Evolutionary conservation across 192 early-diverging fungal genomes (phyloP).

Genomic region (Funneliformis mosseae): DNA sequence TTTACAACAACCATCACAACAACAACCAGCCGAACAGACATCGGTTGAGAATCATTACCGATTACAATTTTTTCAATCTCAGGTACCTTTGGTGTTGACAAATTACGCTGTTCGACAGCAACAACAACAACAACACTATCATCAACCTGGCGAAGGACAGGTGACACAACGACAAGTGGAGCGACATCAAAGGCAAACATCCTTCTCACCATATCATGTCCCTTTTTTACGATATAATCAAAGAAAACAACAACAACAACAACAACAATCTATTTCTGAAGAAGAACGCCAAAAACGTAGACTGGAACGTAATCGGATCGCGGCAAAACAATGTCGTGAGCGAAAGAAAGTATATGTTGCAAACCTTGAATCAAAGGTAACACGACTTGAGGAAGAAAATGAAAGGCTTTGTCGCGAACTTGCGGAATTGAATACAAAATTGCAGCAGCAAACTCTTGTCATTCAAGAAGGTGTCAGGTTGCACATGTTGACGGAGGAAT

Average conservation of each 20-base stretch:
- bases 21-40: neutral
- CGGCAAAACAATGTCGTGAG: slow-evolving; percentile 80
- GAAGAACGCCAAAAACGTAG: slow-evolving; percentile 77
- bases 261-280: slow-evolving; percentile 43
- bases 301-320: slow-evolving; percentile 72
- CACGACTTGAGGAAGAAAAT: slow-evolving; percentile 66
- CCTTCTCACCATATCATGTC: neutral
- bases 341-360: slow-evolving; percentile 77
- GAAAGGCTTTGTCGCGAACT: slow-evolving; percentile 35
- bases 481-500: neutral
- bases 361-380: slow-evolving; percentile 66
- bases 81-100: neutral
- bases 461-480: slow-evolving; percentile 7
- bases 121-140: neutral
- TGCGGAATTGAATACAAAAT: neutral
- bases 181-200: neutral
- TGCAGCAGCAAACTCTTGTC: neutral
- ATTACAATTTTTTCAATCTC: neutral
- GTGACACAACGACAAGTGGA: neutral
- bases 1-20: neutral
- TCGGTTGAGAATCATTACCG: neutral
- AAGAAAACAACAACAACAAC: neutral
- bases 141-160: neutral
- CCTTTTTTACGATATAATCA: neutral
- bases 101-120: neutral